phyloP scores from a whole-genome alignment of 805 yeast species.

The Pichia cephalocereana region DNA sequence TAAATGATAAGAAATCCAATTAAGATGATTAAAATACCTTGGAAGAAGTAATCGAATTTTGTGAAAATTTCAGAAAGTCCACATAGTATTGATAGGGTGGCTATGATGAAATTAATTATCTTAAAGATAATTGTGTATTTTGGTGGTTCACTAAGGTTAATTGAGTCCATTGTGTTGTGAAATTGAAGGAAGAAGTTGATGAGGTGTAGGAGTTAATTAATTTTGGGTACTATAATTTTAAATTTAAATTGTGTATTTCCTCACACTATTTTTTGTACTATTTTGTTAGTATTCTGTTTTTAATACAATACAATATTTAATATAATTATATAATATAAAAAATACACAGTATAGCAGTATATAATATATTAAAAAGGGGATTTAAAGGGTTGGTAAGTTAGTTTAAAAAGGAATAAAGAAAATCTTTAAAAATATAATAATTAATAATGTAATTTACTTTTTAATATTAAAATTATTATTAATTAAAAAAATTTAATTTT shows the following conservation, averaged over 20 bases:
- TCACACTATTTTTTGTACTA: background rate
- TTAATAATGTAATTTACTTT: too few species aligned
- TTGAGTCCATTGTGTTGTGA: background rate
- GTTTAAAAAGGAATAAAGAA: background rate
- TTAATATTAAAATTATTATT: background rate
- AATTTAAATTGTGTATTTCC: too few species aligned
- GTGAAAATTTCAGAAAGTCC: conserved; percentile 42
- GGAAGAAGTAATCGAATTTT: conserved; percentile 36
- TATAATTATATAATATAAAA: background rate
- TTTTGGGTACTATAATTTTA: too few species aligned
- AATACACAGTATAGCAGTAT: conserved; percentile 1
- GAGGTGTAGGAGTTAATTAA: background rate
- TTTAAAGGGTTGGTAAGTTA: background rate
- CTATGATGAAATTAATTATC: background rate
- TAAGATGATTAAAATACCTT: conserved; percentile 48
- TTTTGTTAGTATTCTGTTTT: too few species aligned
- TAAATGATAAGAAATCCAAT: conserved; percentile 47
- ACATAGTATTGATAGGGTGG: conserved; percentile 29
- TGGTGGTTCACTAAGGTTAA: background rate
- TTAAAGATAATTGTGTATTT: background rate
- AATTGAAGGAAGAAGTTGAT: too few species aligned
- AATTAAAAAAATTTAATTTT: background rate
- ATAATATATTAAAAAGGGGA: background rate
- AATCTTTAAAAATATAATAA: background rate
- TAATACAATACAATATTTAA: background rate